Conservation (phyloP, 345 rosid genomes). For the Gossypium anomalum region DNA sequence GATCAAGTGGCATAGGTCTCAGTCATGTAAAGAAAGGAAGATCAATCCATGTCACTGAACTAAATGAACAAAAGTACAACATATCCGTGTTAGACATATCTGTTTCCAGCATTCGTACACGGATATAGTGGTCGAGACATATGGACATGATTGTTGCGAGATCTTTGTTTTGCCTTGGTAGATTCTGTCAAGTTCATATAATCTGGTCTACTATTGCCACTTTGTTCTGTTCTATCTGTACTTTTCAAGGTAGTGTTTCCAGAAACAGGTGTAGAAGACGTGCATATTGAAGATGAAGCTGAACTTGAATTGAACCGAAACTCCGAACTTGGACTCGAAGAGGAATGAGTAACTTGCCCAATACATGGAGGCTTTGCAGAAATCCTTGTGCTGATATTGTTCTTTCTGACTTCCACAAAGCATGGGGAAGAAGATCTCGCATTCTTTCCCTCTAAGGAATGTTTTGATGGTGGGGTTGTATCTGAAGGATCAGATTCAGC, state of each 20-base stretch:
- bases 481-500: conserved; percentile 24
- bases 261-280: conserved; percentile 66
- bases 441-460: conserved; percentile 26
- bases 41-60: too few relatives aligned
- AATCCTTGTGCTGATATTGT: conserved; percentile 66
- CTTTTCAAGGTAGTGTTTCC: conserved; percentile 52
- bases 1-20: background rate
- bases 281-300: conserved; percentile 68
- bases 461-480: conserved; percentile 35
- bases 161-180: conserved; percentile 69
- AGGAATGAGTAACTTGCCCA: conserved; percentile 39
- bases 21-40: too few relatives aligned
- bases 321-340: conserved; percentile 76
- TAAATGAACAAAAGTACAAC: background rate
- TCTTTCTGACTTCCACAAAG: conserved; percentile 53
- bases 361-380: conserved; percentile 60
- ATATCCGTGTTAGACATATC: too few relatives aligned
- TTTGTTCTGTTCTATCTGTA: conserved; percentile 46
- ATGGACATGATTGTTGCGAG: conserved; percentile 15
- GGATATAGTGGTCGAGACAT: conserved; percentile 48
- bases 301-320: conserved; percentile 60
- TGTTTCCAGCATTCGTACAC: too few relatives aligned
- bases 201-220: conserved; percentile 48
- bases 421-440: conserved; percentile 47
- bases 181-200: conserved; percentile 85